Base-by-base conservation (phyloP, 805 yeast species). In the Nakazawaea pomicola region DNA sequence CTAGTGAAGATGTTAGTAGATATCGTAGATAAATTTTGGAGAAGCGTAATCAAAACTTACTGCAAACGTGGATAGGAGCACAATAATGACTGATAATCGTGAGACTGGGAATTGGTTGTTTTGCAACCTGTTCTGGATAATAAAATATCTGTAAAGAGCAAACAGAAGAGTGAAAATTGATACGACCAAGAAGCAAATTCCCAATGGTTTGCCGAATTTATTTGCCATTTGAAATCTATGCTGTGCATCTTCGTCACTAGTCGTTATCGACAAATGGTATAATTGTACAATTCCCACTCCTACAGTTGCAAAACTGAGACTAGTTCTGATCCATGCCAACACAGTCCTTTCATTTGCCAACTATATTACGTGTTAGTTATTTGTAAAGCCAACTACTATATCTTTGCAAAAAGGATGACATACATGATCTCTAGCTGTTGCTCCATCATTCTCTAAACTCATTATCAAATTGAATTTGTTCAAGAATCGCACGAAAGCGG, bases 311-410 rank as follows among this genome's bases (percentile, higher is more conserved):
- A 77, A 64, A 17, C 71, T 69, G 20, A 78, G 50, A 1, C 78
- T 65, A 0, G 84, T 78, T 37, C 84, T 61, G 11, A 74, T 49
- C 73, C 82, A 79, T 0, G 84, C 83, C 9, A 79, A 54, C 29
- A 71, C 68, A 1, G 84, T 78, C 46, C 85, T 58, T 48, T 79
- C 84, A 48, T 77, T 78, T 6, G 85, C 80, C 61, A 78, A 65
- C 47, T 49, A 12, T 2, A 12, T 4, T n/a, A 21, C 10, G 7
- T 23, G 25, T 23, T 23, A 23, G 25, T 23, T 23, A 23, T 23
- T 10, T 23, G 10, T 23, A 23, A 10, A 23, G 25, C 10, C 10
- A 23, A n/a, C 10, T 8, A 23, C 25, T 8, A 23, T 10, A 23
- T 10, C 7, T 23, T 23, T 23, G 25, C 10, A 23, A 23, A 23